phyloP scores from a whole-genome alignment of 257 asterid species.

The Fraxinus cuspidata region DNA sequence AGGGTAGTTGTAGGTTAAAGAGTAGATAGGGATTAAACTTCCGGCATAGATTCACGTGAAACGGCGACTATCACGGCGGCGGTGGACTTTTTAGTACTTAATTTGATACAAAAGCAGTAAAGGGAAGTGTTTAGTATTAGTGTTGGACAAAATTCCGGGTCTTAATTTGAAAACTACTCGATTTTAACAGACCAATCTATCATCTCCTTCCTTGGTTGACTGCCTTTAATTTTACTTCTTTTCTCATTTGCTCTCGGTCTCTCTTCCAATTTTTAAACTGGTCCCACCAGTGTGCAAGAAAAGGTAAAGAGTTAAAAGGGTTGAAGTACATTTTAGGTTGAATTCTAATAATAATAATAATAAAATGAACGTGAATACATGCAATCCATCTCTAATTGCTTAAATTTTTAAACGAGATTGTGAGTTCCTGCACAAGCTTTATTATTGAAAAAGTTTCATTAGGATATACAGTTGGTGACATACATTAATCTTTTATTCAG shows the following conservation, averaged over 20 bases:
- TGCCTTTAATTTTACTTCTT: neutral
- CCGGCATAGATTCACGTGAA: slow-evolving; percentile 18
- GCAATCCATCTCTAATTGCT: no score
- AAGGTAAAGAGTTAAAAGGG: no score
- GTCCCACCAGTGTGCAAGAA: no score
- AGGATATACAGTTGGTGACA: no score
- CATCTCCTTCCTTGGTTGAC: neutral
- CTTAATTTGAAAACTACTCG: neutral
- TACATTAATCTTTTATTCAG: no score
- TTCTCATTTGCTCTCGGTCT: neutral
- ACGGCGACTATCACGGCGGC: slow-evolving; percentile 16
- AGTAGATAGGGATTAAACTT: neutral
- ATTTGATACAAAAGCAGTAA: slow-evolving; percentile 7
- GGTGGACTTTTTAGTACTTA: neutral
- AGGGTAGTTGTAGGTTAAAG: neutral
- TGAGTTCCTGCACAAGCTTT: no score
- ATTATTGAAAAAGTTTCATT: no score
- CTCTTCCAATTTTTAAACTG: neutral
- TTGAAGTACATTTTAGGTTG: no score
- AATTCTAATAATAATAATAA: no score
- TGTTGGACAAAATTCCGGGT: slow-evolving; percentile 23
- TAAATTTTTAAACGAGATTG: no score
- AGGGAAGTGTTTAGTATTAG: neutral
- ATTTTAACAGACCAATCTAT: no score
- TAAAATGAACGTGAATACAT: no score